These are phyloP conservation scores for Dioscorea dumetorum DNA, from an alignment of 106 monocot genomes.

Conservation along the genomic window DNA sequence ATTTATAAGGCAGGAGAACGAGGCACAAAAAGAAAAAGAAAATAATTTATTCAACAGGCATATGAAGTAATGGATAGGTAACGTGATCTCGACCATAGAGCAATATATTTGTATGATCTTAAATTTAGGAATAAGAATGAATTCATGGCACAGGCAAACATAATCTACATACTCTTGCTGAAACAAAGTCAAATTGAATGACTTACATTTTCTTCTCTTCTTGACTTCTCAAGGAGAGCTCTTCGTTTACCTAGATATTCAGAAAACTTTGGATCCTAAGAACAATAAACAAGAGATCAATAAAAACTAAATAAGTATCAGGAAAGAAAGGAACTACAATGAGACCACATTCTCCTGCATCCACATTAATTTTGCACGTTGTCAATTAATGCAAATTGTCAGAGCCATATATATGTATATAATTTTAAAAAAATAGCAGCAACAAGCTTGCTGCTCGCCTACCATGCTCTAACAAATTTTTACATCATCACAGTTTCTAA, in stretches of 20 bases:
- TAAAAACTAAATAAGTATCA: neutral
- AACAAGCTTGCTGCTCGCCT: neutral
- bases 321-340: neutral
- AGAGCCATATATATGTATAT: neutral
- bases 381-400: neutral
- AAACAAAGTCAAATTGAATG: neutral
- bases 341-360: neutral
- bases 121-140: no score
- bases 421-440: neutral
- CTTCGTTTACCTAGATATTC: slow-evolving; percentile 38
- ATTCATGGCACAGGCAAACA: no score
- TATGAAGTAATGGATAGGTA: no score
- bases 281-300: neutral
- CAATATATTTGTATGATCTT: no score
- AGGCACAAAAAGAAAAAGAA: no score
- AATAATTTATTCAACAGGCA: no score
- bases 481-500: no score
- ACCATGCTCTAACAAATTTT: no score
- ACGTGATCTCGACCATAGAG: no score
- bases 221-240: slow-evolving; percentile 17
- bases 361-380: neutral
- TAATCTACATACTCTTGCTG: no score
- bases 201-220: slow-evolving; percentile 30
- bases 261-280: slow-evolving; percentile 60
- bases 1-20: no score